Conservation (phyloP, 1,284 basidiomycete species). For the Afroboletus lepidellus region DNA sequence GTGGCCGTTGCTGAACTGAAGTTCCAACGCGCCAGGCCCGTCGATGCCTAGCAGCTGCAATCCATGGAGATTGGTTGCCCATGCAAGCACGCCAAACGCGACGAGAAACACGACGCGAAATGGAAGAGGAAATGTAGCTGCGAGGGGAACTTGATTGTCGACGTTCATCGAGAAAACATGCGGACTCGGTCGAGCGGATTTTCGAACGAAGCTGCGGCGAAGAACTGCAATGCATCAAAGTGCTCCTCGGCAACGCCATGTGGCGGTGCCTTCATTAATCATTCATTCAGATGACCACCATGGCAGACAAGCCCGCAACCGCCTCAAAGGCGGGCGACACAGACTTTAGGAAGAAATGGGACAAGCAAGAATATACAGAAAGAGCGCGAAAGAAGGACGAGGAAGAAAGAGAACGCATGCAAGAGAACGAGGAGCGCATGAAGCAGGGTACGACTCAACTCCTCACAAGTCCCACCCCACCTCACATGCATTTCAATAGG, state of each 20-base stretch:
- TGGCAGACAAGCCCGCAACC: conserved; percentile 64
- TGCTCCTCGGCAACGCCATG: not conserved
- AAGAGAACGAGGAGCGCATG: conserved; percentile 80
- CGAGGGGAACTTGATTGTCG: conserved; percentile 45
- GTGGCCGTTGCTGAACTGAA: conserved; percentile 39
- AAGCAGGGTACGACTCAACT: conserved; percentile 61
- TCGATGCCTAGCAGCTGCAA: conserved; percentile 76
- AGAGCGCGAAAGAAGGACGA: conserved; percentile 72
- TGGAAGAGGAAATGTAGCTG: conserved; percentile 72
- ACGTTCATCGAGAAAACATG: conserved; percentile 34
- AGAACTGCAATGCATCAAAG: not conserved
- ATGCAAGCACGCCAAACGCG: conserved; percentile 71
- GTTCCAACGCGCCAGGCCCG: conserved; percentile 63
- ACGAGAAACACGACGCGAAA: conserved; percentile 77
- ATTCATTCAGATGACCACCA: conserved; percentile 25
- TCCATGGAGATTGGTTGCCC: conserved; percentile 87
- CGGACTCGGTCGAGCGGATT: not conserved
- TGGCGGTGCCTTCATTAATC: not conserved
- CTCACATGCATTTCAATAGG: conserved; percentile 46
- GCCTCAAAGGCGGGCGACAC: conserved; percentile 64
- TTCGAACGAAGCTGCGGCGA: not conserved
- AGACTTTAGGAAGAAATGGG: conserved; percentile 83
- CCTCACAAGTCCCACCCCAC: not conserved
- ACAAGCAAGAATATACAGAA: conserved; percentile 81
- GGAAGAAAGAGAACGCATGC: conserved; percentile 78